A percentile compares a stretch with the other conserved stretches of the same genome.
Conservation (phyloP, 192 early-diverging fungal species). For the Oehlia diaphana region DNA sequence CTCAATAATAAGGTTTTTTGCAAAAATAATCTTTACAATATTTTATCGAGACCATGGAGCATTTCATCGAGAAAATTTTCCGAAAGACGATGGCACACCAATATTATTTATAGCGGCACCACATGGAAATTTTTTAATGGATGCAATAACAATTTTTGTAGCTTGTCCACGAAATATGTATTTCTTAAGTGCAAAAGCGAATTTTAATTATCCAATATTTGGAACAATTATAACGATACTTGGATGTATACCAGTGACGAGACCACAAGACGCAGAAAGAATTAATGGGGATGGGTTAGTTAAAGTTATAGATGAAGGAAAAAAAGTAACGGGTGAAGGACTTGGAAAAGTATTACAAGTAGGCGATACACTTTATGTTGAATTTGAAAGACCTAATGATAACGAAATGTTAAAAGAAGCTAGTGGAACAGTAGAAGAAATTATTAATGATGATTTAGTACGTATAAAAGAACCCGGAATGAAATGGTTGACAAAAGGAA, state of each 20-base stretch:
- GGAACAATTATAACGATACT: conserved; percentile 36
- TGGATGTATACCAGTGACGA: conserved; percentile 45
- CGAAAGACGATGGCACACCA: conserved; percentile 38
- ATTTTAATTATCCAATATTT: conserved; percentile 42
- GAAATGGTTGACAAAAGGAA: conserved; percentile 43
- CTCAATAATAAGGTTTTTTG: conserved; percentile 4
- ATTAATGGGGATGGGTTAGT: conserved; percentile 33
- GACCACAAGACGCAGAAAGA: conserved; percentile 42
- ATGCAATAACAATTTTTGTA: conserved; percentile 38
- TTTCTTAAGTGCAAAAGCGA: conserved; percentile 44
- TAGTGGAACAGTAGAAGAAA: conserved; percentile 36
- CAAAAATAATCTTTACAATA: conserved; percentile 39
- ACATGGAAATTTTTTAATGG: conserved; percentile 49
- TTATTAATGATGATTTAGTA: conserved; percentile 34
- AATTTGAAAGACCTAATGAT: conserved; percentile 37
- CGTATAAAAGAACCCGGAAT: conserved; percentile 41
- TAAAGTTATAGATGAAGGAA: conserved; percentile 38
- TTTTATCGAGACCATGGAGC: conserved; percentile 46
- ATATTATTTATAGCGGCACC: conserved; percentile 41
- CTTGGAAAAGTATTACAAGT: conserved; percentile 35
- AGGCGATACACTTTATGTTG: conserved; percentile 43
- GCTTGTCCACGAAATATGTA: conserved; percentile 41
- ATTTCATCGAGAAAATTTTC: conserved; percentile 36
- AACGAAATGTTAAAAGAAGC: conserved; percentile 33
- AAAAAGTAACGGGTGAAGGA: conserved; percentile 31